Evolutionary conservation across 306 rosid genomes (phyloP), one percentile per base, ranked within the genome.

Genomic region (Rosa lucieae): DNA sequence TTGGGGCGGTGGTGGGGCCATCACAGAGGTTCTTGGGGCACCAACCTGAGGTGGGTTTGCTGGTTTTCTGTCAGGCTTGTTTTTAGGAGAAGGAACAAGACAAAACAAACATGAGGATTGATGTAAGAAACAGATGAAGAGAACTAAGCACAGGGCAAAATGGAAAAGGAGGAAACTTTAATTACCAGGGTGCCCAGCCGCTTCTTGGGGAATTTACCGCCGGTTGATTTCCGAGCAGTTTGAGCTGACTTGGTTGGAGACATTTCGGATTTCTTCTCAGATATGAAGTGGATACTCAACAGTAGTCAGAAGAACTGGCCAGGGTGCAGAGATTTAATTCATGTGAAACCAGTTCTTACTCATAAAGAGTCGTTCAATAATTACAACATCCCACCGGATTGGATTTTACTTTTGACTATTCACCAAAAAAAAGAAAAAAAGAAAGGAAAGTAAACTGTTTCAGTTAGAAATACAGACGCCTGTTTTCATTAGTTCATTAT

Each of bases 181-280:
- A 40, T 40, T 65, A 65, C 69, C 69, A 13, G 3, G 44, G 69
- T 65, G 8, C 10, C 9, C 10, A 65, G 43, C 20, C 10, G 69
- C 69, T 65, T 65, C 69, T 65, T 65, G 44, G 69, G 69, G 35
- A 32, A 65, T 32, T 65, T 13, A 65, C 69, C 69, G 69, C 69
- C 69, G 69, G 69, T 65, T 65, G 69, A 65, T 65, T 65, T 65
- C 43, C 69, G 69, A 65, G 69, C 69, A 6, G 13, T 0, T 35
- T 65, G 69, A 65, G 69, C 21, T 14, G 44, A 9, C 21, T 17
- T 65, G n/a, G 13, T 17, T 4, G 69, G 69, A 35, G n/a, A 15
- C 69, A 35, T 65, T 32, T 63, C 35, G 10, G 66, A 9, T n/a
- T 21, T n/a, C 5, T 23, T 59, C 35, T 59, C 66, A 15, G 58